Conservation (phyloP, 257 asterid species). For the Gentiana dahurica region DNA sequence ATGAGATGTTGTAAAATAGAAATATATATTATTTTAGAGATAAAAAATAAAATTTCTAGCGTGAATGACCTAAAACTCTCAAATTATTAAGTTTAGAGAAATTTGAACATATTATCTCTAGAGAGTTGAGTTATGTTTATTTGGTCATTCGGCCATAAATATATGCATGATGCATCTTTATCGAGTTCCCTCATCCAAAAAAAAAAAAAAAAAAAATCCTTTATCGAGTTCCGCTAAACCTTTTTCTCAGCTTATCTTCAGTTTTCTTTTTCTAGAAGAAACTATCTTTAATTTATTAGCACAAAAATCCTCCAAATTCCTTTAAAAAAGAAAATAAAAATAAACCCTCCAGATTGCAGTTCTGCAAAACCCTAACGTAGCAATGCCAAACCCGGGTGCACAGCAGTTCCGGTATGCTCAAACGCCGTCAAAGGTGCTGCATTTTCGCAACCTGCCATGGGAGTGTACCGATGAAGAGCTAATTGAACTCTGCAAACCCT, state of each 20-base stretch:
- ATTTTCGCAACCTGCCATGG: slow-evolving; percentile 82
- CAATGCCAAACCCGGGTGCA: slow-evolving; percentile 69
- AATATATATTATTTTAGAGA: too few species aligned
- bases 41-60: too few species aligned
- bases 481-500: slow-evolving; percentile 60
- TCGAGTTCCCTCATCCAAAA: background rate
- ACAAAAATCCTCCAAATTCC: background rate
- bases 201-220: too few species aligned
- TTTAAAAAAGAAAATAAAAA: too few species aligned
- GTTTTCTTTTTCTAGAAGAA: background rate
- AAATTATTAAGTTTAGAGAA: too few species aligned
- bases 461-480: slow-evolving; percentile 79
- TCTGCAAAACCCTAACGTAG: slow-evolving; percentile 11
- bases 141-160: too few species aligned
- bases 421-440: slow-evolving; percentile 85
- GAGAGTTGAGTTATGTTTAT: too few species aligned
- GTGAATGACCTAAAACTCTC: too few species aligned
- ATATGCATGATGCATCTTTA: background rate
- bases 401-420: slow-evolving; percentile 75
- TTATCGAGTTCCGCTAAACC: too few species aligned
- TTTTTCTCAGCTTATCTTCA: background rate
- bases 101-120: too few species aligned
- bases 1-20: too few species aligned
- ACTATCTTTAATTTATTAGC: too few species aligned
- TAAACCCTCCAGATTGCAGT: background rate